A percentile compares a stretch with the other conserved stretches of the same genome.
These are phyloP conservation scores for Mimosa pudica DNA, from an alignment of 306 rosid genomes.

Conservation along the genomic window DNA sequence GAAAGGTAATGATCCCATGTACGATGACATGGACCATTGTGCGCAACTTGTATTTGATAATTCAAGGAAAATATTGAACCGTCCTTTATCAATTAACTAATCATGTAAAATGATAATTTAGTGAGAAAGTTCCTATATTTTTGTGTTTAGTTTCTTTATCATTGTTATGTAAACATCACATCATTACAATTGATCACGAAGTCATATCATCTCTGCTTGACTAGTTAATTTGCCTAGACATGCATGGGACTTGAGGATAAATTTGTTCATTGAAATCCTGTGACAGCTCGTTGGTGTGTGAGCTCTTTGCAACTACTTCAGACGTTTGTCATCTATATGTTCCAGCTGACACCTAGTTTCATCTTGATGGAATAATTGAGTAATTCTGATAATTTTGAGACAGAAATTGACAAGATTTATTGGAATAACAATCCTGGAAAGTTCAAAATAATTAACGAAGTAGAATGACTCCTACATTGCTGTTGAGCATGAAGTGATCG, in stretches of 20 bases:
- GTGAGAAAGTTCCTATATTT: not conserved
- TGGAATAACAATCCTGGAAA: not conserved
- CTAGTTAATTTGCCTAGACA: not conserved
- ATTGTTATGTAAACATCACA: not conserved
- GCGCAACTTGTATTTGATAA: constrained; percentile 23
- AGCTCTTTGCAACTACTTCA: constrained; percentile 13
- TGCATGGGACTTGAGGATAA: not conserved
- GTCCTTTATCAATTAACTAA: constrained; percentile 4
- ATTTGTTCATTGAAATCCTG: constrained; percentile 4
- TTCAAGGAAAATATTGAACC: not conserved
- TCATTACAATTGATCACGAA: not conserved
- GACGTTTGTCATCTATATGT: constrained; percentile 12
- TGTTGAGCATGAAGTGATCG: constrained; percentile 25
- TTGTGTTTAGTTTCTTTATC: not conserved
- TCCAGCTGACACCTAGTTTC: not conserved
- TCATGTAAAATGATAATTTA: not conserved
- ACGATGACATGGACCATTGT: constrained; percentile 15
- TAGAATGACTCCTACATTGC: not conserved
- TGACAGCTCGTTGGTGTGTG: not conserved
- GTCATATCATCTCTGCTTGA: not conserved
- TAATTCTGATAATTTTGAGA: not conserved
- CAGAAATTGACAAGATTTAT: not conserved
- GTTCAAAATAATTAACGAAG: not conserved
- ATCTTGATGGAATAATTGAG: not conserved
- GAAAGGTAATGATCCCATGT: constrained; percentile 10